A percentile compares a stretch with the other conserved stretches of the same genome.
Conservation (phyloP, 2,329 filamentous ascomycete species). For the Balansia obtecta region DNA sequence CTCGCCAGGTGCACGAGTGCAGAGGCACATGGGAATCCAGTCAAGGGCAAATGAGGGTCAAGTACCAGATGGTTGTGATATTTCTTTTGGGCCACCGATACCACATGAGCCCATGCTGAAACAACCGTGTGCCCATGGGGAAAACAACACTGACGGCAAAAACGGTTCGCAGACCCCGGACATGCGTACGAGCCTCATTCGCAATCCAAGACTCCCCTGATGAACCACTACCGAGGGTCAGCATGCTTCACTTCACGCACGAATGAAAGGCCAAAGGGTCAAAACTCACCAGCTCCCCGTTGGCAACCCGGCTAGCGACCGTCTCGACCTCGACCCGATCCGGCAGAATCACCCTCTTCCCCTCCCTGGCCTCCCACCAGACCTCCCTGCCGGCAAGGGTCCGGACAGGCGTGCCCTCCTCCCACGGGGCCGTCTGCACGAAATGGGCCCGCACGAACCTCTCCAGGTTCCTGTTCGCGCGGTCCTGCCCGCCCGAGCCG, state of each 20-base stretch:
- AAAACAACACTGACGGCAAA: no score
- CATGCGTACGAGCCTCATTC: slow-evolving; percentile 6
- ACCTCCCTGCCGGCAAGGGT: slow-evolving; percentile 52
- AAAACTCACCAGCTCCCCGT: slow-evolving; percentile 61
- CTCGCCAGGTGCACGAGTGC: no score
- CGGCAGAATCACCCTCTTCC: slow-evolving; percentile 62
- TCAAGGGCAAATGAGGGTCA: no score
- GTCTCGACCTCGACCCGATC: slow-evolving; percentile 65
- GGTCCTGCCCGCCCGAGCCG: slow-evolving; percentile 59
- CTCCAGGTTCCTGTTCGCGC: slow-evolving; percentile 64
- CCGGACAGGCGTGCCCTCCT: slow-evolving; percentile 49
- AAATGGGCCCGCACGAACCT: slow-evolving; percentile 82
- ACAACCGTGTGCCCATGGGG: no score
- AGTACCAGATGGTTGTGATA: no score
- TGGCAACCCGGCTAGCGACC: slow-evolving; percentile 64
- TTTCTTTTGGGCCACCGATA: no score
- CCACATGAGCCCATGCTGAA: no score
- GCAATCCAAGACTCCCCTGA: slow-evolving; percentile 40
- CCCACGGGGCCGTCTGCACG: slow-evolving; percentile 64
- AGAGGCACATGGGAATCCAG: no score
- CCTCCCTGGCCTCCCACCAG: slow-evolving; percentile 70
- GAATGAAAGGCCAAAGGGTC: neutral
- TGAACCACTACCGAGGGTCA: slow-evolving; percentile 44
- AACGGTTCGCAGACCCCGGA: no score
- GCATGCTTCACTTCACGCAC: neutral